Evolutionary conservation across 1,284 basidiomycete genomes (phyloP).

Genomic region (Rhodotorula sp.): DNA sequence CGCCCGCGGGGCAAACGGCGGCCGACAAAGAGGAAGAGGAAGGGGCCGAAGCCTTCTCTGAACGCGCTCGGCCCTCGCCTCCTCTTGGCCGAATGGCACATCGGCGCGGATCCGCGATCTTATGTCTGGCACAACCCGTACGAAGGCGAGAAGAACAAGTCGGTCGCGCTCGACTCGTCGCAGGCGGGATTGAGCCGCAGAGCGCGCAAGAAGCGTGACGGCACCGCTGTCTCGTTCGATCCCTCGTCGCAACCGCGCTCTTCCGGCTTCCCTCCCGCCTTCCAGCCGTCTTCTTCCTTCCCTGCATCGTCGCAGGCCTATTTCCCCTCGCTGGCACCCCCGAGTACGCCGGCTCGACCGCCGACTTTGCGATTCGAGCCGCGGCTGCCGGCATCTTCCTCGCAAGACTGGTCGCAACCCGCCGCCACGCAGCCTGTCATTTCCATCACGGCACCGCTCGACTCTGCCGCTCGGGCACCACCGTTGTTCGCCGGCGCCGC

Average conservation of each 20-base stretch:
- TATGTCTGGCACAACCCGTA: slow-evolving; percentile 39
- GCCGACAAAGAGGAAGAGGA: background rate
- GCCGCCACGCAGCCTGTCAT: slow-evolving; percentile 25
- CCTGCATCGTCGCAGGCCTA: slow-evolving; percentile 14
- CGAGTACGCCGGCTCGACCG: slow-evolving; percentile 3
- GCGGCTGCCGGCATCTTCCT: background rate
- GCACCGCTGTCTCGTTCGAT: background rate
- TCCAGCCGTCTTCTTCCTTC: slow-evolving; percentile 11
- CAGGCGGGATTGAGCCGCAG: background rate
- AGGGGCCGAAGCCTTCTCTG: slow-evolving; percentile 12
- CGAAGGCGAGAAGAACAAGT: slow-evolving; percentile 21
- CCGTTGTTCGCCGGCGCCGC: slow-evolving; percentile 7
- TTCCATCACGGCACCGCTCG: slow-evolving; percentile 12
- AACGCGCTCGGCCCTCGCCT: slow-evolving; percentile 19
- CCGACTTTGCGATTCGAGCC: background rate
- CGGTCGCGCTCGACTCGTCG: background rate
- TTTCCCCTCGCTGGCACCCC: slow-evolving; percentile 10
- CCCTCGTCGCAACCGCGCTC: background rate
- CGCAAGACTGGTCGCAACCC: slow-evolving; percentile 11
- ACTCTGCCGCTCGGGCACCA: background rate
- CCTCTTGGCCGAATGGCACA: slow-evolving; percentile 37
- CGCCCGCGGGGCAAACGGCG: background rate
- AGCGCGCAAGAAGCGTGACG: slow-evolving; percentile 1
- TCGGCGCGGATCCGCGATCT: slow-evolving; percentile 31
- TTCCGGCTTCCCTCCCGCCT: background rate